Evolutionary conservation across 306 rosid species (phyloP).

Genomic region (Boehmeria nivea): DNA sequence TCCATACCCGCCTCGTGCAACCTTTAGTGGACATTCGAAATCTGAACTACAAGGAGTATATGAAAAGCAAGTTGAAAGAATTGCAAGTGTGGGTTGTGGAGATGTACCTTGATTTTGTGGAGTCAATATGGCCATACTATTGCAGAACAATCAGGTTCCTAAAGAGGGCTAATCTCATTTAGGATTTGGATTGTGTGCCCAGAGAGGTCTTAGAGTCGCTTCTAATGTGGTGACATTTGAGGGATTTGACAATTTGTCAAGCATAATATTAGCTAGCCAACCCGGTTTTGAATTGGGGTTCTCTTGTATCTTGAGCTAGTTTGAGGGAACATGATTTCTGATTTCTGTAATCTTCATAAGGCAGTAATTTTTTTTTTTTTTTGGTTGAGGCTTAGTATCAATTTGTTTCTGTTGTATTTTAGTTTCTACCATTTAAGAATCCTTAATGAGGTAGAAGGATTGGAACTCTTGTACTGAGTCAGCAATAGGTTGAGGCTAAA

Average conservation of each 20-base stretch:
- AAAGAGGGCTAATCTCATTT: slow-evolving; percentile 75
- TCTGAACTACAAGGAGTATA: slow-evolving; percentile 47
- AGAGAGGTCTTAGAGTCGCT: slow-evolving; percentile 27
- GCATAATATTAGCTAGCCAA: slow-evolving; percentile 26
- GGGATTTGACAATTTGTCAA: slow-evolving; percentile 21
- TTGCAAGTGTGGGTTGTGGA: slow-evolving; percentile 47
- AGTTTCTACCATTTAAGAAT: background rate
- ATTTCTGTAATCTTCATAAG: slow-evolving; percentile 26
- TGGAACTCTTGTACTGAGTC: no score
- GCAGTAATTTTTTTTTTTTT: slow-evolving; percentile 20
- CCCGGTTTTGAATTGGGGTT: slow-evolving; percentile 56
- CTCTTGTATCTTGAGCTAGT: slow-evolving; percentile 33
- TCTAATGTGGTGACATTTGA: slow-evolving; percentile 21
- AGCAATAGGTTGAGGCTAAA: no score
- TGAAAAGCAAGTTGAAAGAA: slow-evolving; percentile 48
- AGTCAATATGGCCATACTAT: slow-evolving; percentile 82
- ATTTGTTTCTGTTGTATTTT: slow-evolving; percentile 26
- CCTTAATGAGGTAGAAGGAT: no score
- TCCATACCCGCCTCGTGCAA: slow-evolving; percentile 36
- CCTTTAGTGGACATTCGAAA: slow-evolving; percentile 51
- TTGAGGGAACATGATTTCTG: slow-evolving; percentile 28
- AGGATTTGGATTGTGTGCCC: slow-evolving; percentile 20
- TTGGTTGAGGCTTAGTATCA: slow-evolving; percentile 34
- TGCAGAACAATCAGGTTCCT: slow-evolving; percentile 72
- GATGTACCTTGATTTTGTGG: slow-evolving; percentile 65